Base-by-base conservation (phyloP, 2,329 filamentous ascomycete genomes). In the Sodiomyces alkalinus region DNA sequence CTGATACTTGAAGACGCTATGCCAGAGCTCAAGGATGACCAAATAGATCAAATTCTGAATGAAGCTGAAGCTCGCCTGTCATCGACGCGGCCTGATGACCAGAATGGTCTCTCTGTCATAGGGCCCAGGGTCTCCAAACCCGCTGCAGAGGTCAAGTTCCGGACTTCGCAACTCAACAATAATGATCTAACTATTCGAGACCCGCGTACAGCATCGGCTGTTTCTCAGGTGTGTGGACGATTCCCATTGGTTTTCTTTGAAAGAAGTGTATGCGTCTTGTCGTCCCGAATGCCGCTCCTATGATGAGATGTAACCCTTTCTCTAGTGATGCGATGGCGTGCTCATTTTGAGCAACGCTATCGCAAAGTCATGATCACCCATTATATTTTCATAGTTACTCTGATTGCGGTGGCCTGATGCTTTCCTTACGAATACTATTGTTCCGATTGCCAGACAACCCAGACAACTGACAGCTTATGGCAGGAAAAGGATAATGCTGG, bases 311-410 rank as follows among this genome's bases (percentile, higher is more conserved):
- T 41, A 44, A 47, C 47, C 48, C 41, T 41, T 47, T 34, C 36
- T 38, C 25, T 25, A 13, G 32, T 38, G 36, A 38, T 34, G 36
- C 32, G 50, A 43, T 47, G 43, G 41, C 45, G 42, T 35, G 42
- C 52, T 47, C 49, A 51, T 55, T 50, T 53, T 56, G 55, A 51
- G 51, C 47, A 40, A 49, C 39, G 35, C 31, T 34, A 38, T 40
- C 71, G 68, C 73, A 71, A 52, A 56, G 54, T 62, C 66, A 55
- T 65, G 62, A 62, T 62, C 55, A 26, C 23, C 23, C 16, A 54
- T 60, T 56, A 51, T 52, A 49, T 52, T 51, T 54, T 63, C 60
- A 78, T 78, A 80, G 74, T 80, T 80, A 80, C 74, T 76, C 73
- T 78, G 74, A 80, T 54, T 40, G 28, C n/a, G n/a, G 28, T 40